Evolutionary conservation across 2,329 filamentous ascomycete genomes (phyloP).

Genomic region (Penicillium verrucosum): DNA sequence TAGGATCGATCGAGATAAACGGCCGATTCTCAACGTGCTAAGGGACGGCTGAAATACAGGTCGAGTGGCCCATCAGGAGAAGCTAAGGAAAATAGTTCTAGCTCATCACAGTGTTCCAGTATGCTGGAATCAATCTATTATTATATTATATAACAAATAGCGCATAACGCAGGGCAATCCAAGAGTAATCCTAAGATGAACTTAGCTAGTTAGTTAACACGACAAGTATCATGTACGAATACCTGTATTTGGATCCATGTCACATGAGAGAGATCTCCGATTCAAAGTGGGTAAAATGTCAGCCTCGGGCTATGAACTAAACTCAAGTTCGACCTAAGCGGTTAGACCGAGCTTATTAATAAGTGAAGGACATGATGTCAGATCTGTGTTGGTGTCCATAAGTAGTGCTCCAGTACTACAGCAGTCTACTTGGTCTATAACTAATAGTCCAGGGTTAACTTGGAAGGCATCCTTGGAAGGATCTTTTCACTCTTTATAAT

Average conservation of each 20-base stretch:
- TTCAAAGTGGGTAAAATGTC: constrained; percentile 12
- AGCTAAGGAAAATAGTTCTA: constrained; percentile 1
- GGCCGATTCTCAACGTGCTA: constrained; percentile 8
- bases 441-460: neutral
- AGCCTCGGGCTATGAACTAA: constrained; percentile 9
- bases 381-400: neutral
- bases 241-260: constrained; percentile 1
- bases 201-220: neutral
- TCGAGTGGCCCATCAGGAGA: neutral
- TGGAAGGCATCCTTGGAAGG: neutral
- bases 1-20: constrained; percentile 4
- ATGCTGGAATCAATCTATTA: constrained; percentile 1
- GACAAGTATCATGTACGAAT: constrained; percentile 1
- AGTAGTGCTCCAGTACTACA: neutral
- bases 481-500: neutral
- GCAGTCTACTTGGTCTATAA: neutral
- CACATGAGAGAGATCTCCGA: constrained; percentile 19
- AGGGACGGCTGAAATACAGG: neutral
- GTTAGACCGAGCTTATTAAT: constrained; percentile 9
- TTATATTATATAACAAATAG: neutral
- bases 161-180: neutral
- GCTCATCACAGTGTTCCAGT: neutral
- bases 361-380: constrained; percentile 13
- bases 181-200: neutral
- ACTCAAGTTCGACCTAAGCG: neutral